Evolutionary conservation across 495 filamentous ascomycete species (phyloP), one percentile per base, ranked within the genome.

Genomic region (Penicillium crystallinum): DNA sequence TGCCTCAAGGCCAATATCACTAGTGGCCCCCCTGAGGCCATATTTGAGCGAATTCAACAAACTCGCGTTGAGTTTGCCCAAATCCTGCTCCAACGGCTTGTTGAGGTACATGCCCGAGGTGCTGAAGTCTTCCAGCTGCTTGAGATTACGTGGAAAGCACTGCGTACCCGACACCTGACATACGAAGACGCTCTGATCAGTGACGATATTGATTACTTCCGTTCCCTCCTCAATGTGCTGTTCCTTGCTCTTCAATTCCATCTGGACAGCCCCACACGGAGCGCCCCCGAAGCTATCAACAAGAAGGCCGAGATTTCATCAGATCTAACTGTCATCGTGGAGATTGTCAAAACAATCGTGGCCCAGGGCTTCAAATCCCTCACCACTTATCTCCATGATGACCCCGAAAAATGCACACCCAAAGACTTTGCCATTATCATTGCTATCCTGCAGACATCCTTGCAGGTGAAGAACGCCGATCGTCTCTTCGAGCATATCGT

Each of bases 381-480:
- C 23, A 88, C 86, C 6, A 78, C 82, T 1, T 78, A 85, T 43
- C 77, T 95, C 30, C 91, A 96, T 60, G 78, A 78, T 7, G 59
- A 70, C 18, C 86, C 49, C 61, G 79, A 66, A n/a, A 77, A 72
- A 19, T 75, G 75, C 51, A 66, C 69, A 11, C 79, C 82, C 3
- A 76, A 77, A 45, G 93, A 99, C 61, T 84, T 97, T 57, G 86
- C 86, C 15, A 86, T 97, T 37, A 71, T 99, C 21, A 96, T 86
- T n/a, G 89, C 86, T 6, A 85, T 97, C 55, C 75, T 97, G 14
- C 91, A 96, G 62, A 85, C 84, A 36, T 82, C 85, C 44, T 75
- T 97, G 19, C 82, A 81, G 50, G 77, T 96, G 23, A 75, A 74
- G 47, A 66, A 77, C 48, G 64, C 63, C 11, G 71, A 75, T 50